phyloP scores from a whole-genome alignment of 305 asterid species.

The Fraxinus velutina region DNA sequence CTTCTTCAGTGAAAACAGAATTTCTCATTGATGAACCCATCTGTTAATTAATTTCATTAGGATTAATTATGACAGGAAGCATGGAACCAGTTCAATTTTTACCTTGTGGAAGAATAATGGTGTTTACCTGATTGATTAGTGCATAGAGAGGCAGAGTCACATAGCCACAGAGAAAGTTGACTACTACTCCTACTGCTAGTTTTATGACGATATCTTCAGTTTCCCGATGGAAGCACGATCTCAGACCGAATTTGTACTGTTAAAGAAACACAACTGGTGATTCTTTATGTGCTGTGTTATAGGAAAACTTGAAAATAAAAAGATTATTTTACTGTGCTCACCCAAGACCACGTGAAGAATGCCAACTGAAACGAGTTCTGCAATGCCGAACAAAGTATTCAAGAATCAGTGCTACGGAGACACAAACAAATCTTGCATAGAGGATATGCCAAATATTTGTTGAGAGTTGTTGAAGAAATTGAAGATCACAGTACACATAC shows the following conservation, averaged over 20 bases:
- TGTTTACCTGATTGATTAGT: constrained; percentile 58
- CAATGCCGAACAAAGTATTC: constrained; percentile 14
- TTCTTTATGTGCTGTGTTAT: background rate
- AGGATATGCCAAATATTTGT: background rate
- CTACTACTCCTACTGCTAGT: constrained; percentile 49
- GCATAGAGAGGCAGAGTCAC: constrained; percentile 70
- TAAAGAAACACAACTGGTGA: constrained; percentile 10
- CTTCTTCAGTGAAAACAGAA: constrained; percentile 51
- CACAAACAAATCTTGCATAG: background rate
- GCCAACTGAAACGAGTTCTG: constrained; percentile 83
- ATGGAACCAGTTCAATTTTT: background rate
- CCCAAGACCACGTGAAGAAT: constrained; percentile 78
- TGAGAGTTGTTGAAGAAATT: background rate
- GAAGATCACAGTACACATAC: background rate
- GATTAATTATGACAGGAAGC: background rate
- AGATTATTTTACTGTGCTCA: constrained; percentile 26
- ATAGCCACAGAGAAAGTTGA: constrained; percentile 70
- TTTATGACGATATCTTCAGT: constrained; percentile 53
- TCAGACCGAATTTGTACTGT: constrained; percentile 56
- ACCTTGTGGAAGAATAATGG: background rate
- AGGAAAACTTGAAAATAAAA: background rate
- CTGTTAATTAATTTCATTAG: constrained; percentile 23
- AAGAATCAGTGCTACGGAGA: background rate
- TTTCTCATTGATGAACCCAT: constrained; percentile 66
- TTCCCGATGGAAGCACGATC: constrained; percentile 64